Percentiles rank a stretch among this genome's conserved stretches.
phyloP scores from a whole-genome alignment of 2,329 filamentous ascomycete species.

The Tolypocladium amazonense region DNA sequence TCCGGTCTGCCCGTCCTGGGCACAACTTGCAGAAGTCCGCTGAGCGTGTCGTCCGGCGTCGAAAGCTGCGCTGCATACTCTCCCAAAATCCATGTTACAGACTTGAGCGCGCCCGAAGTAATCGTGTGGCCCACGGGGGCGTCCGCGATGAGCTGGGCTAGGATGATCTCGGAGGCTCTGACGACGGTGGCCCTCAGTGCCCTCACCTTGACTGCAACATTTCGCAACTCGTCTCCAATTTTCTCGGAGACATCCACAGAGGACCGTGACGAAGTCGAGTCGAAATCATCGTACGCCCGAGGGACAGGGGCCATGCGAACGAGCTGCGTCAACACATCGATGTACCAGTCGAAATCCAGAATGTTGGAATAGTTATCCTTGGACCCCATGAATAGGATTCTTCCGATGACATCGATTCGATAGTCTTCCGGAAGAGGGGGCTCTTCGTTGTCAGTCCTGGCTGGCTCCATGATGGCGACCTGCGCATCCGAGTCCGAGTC shows the following conservation, averaged over 20 bases:
- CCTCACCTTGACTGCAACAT: constrained; percentile 83
- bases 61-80: constrained; percentile 72
- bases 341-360: constrained; percentile 93
- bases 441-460: constrained; percentile 25
- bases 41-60: constrained; percentile 61
- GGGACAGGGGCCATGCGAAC: constrained; percentile 57
- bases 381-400: constrained; percentile 83
- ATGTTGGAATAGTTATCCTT: constrained; percentile 80
- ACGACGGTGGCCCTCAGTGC: constrained; percentile 73
- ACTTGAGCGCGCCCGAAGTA: constrained; percentile 57
- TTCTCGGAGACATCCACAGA: constrained; percentile 47
- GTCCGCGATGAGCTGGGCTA: constrained; percentile 45
- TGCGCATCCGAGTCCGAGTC: constrained; percentile 43
- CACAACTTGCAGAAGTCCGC: constrained; percentile 59
- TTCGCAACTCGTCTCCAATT: constrained; percentile 80
- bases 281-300: constrained; percentile 26
- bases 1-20: constrained; percentile 47
- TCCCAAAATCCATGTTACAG: constrained; percentile 76
- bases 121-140: constrained; percentile 44
- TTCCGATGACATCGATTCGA: constrained; percentile 66
- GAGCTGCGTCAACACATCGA: constrained; percentile 78
- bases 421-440: constrained; percentile 77
- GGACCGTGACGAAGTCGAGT: constrained; percentile 13
- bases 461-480: constrained; percentile 24
- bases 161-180: constrained; percentile 68